Conservation (phyloP, 225 moss, liverwort and hornwort species). For the Pseudisothecium myosuroides region DNA sequence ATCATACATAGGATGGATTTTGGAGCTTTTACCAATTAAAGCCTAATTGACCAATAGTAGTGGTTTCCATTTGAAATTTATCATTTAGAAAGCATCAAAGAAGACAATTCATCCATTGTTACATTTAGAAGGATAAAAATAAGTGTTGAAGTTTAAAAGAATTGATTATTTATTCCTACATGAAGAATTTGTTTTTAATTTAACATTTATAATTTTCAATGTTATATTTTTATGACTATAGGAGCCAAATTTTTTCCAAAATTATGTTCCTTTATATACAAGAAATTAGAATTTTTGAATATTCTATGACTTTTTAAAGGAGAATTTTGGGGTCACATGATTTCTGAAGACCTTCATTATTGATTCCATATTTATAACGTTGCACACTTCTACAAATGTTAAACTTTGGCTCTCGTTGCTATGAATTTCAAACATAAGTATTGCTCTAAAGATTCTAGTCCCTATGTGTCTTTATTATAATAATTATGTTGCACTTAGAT, state of each 20-base stretch:
- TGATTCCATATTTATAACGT: background rate
- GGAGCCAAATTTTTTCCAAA: background rate
- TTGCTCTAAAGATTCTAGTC: rapidly evolving
- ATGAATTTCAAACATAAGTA: background rate
- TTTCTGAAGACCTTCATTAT: too few relatives aligned
- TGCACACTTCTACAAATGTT: background rate
- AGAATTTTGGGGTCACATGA: background rate
- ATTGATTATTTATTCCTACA: background rate
- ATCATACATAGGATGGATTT: background rate
- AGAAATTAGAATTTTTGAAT: too few relatives aligned
- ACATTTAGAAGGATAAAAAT: background rate
- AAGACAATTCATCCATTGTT: too few relatives aligned
- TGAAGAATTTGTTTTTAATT: background rate
- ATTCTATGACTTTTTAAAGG: rapidly evolving
- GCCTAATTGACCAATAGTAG: background rate
- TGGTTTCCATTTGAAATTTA: background rate
- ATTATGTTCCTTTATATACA: rapidly evolving
- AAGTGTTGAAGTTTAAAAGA: rapidly evolving
- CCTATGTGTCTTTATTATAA: background rate
- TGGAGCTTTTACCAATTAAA: rapidly evolving
- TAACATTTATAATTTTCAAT: background rate
- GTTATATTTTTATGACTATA: too few relatives aligned
- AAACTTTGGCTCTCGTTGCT: background rate
- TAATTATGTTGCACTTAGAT: background rate
- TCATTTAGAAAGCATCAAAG: rapidly evolving